Evolutionary conservation across 805 yeast genomes (phyloP).

Genomic region (Cyberlindnera xishuangbannaensis): DNA sequence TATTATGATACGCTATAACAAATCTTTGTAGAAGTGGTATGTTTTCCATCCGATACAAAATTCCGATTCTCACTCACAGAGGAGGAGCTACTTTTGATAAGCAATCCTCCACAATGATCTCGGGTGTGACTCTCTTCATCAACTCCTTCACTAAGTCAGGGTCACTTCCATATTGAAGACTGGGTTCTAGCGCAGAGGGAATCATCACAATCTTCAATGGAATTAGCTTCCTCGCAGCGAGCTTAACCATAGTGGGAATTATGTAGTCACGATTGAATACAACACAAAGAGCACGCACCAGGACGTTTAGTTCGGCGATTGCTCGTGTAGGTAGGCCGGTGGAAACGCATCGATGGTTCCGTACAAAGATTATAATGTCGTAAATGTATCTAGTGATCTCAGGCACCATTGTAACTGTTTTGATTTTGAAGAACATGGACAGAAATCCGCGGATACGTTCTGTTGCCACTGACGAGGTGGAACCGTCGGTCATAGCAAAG

Average conservation of each 20-base stretch:
- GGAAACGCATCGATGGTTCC: constrained; percentile 49
- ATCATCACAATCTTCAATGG: constrained; percentile 41
- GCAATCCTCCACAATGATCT: constrained; percentile 46
- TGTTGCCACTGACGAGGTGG: constrained; percentile 2
- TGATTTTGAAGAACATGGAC: not conserved
- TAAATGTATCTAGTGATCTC: constrained; percentile 50
- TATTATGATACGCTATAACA: no score
- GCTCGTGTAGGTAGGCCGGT: constrained; percentile 48
- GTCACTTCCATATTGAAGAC: constrained; percentile 54
- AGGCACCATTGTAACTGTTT: constrained; percentile 30
- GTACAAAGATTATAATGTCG: constrained; percentile 46
- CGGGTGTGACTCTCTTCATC: constrained; percentile 39
- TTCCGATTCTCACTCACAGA: constrained; percentile 16
- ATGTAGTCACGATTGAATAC: constrained; percentile 37
- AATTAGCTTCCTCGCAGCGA: constrained; percentile 42
- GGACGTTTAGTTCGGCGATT: constrained; percentile 35
- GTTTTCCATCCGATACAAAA: no score
- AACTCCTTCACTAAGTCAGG: constrained; percentile 34
- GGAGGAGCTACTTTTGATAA: constrained; percentile 48
- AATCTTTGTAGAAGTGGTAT: no score
- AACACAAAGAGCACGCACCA: constrained; percentile 37
- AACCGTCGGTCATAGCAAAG: not conserved
- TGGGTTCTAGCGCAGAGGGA: constrained; percentile 41
- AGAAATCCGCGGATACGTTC: constrained; percentile 2
- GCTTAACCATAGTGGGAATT: constrained; percentile 47